Evolutionary conservation across 257 asterid genomes (phyloP).

Genomic region (Nicotiana noctiflora): DNA sequence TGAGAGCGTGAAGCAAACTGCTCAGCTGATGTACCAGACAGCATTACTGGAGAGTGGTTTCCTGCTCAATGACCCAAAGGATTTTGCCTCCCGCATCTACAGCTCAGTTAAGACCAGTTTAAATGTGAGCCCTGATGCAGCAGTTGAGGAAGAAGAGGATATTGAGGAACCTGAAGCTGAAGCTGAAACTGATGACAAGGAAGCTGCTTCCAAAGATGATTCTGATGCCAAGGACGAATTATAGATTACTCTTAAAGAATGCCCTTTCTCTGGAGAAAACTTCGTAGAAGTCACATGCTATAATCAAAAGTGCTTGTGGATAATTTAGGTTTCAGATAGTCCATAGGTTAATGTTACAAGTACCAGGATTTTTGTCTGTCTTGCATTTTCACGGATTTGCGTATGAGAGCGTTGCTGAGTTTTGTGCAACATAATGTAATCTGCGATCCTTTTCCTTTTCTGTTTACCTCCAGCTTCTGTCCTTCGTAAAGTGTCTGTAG

Average conservation of each 20-base stretch:
- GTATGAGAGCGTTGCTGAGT: background rate
- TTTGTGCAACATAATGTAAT: no score
- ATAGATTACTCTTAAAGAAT: constrained; percentile 18
- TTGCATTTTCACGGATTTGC: background rate
- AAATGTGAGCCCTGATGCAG: constrained; percentile 59
- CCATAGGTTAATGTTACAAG: background rate
- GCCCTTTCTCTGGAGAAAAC: background rate
- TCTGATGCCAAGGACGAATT: constrained; percentile 58
- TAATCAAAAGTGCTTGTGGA: background rate
- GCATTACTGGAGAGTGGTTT: constrained; percentile 94
- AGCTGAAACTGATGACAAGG: constrained; percentile 31
- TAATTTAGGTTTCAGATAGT: background rate
- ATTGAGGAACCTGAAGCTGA: constrained; percentile 50
- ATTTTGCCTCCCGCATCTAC: constrained; percentile 66
- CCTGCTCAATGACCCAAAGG: constrained; percentile 64
- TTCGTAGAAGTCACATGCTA: background rate
- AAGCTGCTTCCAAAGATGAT: constrained; percentile 31
- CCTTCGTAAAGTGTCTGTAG: no score
- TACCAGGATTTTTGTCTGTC: background rate
- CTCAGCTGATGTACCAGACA: constrained; percentile 81
- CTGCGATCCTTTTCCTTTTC: no score
- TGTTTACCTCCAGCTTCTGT: no score
- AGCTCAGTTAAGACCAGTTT: constrained; percentile 64
- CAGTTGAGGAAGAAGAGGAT: constrained; percentile 76
- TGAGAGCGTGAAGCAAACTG: constrained; percentile 59